Percentiles rank a stretch among this genome's conserved stretches.
These are phyloP conservation scores for Paraconiothyrium brasiliense DNA, from an alignment of 2,329 filamentous ascomycete genomes.

Conservation along the genomic window DNA sequence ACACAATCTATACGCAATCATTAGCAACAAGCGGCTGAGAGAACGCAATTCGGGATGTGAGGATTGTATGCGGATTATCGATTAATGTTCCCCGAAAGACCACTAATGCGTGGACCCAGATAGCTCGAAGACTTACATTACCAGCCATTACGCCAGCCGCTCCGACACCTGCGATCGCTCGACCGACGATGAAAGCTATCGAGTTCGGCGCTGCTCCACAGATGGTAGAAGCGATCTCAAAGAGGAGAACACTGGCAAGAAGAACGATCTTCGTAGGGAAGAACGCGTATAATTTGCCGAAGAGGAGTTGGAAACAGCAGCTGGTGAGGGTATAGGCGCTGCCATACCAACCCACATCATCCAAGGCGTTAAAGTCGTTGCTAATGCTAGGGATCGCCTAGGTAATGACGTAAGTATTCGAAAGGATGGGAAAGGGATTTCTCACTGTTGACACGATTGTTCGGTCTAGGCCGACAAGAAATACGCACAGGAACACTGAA, in stretches of 20 bases:
- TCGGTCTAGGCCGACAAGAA: slow-evolving; percentile 12
- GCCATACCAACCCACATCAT: slow-evolving; percentile 43
- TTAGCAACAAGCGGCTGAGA: neutral
- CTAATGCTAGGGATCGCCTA: slow-evolving; percentile 32
- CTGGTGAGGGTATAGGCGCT: slow-evolving; percentile 56
- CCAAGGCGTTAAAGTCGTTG: slow-evolving; percentile 36
- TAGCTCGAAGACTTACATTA: slow-evolving; percentile 45
- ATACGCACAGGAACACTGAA: slow-evolving; percentile 7
- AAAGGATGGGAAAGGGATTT: neutral
- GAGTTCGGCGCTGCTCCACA: slow-evolving; percentile 54
- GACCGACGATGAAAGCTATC: slow-evolving; percentile 56
- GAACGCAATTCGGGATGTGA: neutral
- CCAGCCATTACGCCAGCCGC: slow-evolving; percentile 58
- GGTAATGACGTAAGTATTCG: slow-evolving; percentile 28
- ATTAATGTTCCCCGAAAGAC: neutral
- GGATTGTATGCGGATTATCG: neutral
- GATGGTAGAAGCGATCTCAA: slow-evolving; percentile 55
- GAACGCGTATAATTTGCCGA: slow-evolving; percentile 59
- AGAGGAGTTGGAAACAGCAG: slow-evolving; percentile 57
- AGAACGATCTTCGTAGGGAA: slow-evolving; percentile 53
- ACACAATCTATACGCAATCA: neutral
- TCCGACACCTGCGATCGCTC: slow-evolving; percentile 59
- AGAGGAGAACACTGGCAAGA: slow-evolving; percentile 50
- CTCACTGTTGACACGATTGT: slow-evolving; percentile 14
- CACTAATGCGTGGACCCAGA: neutral